phyloP scores from a whole-genome alignment of 1,139 yeast genomes.

The Zygotorulaspora mrakii region DNA sequence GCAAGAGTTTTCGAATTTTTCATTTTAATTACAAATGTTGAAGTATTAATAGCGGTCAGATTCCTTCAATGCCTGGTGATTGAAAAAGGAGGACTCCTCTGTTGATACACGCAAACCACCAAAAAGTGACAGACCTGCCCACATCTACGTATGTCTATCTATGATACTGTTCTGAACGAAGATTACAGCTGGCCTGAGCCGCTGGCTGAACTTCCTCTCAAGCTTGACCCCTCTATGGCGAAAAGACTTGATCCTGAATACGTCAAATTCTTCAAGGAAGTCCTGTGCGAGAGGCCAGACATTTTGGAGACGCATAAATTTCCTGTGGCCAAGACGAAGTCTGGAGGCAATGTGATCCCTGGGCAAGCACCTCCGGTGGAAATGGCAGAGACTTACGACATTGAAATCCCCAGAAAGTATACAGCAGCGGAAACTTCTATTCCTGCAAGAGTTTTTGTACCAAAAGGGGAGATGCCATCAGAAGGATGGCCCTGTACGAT shows the following conservation, averaged over 20 bases:
- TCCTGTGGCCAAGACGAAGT: constrained; percentile 40
- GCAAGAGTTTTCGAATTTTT: no score
- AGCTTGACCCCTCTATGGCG: constrained; percentile 32
- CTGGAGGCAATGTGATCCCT: constrained; percentile 48
- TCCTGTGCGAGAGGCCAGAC: constrained; percentile 37
- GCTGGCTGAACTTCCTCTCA: constrained; percentile 30
- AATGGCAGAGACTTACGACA: constrained; percentile 38
- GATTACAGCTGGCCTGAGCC: constrained; percentile 36
- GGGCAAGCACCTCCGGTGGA: constrained; percentile 41
- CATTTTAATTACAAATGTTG: no score
- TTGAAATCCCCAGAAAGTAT: constrained; percentile 40
- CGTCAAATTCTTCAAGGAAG: constrained; percentile 38
- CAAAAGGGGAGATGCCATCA: constrained; percentile 39
- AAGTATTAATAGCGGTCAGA: no score
- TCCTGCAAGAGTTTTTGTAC: constrained; percentile 44
- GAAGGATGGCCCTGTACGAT: constrained; percentile 46
- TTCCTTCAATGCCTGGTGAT: no score
- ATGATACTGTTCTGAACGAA: constrained; percentile 19
- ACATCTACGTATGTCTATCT: constrained; percentile 21
- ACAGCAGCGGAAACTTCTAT: constrained; percentile 35
- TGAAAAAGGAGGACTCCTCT: no score
- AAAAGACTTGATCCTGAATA: constrained; percentile 39
- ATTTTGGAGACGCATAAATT: constrained; percentile 44
- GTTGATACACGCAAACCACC: no score
- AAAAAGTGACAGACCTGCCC: no score